phyloP scores from a whole-genome alignment of 2,329 filamentous ascomycete genomes.

The Hypoxylon sp. region DNA sequence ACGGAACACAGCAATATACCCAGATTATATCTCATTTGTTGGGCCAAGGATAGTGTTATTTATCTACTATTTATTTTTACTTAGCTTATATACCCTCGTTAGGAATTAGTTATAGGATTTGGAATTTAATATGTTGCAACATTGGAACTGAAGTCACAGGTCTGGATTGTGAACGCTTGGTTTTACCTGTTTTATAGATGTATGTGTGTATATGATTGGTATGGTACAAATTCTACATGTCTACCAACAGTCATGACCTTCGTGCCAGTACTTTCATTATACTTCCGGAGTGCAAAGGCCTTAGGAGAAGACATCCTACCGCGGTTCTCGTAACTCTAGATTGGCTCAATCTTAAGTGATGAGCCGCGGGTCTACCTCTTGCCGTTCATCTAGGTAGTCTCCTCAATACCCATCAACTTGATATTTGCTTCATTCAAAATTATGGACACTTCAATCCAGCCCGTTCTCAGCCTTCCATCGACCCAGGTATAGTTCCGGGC shows the following conservation, averaged over 20 bases:
- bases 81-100: conserved; percentile 38
- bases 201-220: conserved; percentile 16
- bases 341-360: neutral
- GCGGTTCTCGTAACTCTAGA: neutral
- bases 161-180: neutral
- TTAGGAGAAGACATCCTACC: neutral
- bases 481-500: conserved; percentile 73
- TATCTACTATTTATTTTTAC: conserved; percentile 19
- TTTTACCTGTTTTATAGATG: conserved; percentile 7
- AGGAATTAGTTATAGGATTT: conserved; percentile 20
- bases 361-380: no score
- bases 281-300: no score
- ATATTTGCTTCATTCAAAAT: neutral
- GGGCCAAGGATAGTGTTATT: conserved; percentile 21
- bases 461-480: conserved; percentile 79
- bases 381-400: neutral
- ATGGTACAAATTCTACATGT: conserved; percentile 31
- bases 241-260: conserved; percentile 1
- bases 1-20: conserved; percentile 37
- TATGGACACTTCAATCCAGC: conserved; percentile 61
- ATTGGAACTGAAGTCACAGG: conserved; percentile 1
- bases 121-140: conserved; percentile 18
- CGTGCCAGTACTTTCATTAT: no score
- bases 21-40: conserved; percentile 39
- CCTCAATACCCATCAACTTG: neutral